Percentiles rank a stretch among this genome's conserved stretches.
Evolutionary conservation across 768 basidiomycete species (phyloP).

Genomic region (Russula emetica): DNA sequence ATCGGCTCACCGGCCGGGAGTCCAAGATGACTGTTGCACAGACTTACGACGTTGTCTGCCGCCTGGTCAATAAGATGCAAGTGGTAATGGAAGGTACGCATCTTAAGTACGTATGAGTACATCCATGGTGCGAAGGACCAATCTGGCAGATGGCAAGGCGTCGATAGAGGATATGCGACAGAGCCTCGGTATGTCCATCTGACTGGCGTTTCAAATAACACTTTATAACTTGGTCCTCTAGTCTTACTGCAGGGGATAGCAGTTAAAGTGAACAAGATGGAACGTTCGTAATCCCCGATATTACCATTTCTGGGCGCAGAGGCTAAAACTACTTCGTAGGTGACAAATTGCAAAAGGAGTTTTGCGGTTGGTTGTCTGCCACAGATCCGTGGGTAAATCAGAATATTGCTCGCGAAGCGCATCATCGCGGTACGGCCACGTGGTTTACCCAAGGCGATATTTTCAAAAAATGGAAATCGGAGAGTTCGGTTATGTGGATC

Average conservation of each 20-base stretch:
- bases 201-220: too few species aligned
- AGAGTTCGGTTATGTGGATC: neutral
- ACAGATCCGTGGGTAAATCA: neutral
- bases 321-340: neutral
- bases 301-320: neutral
- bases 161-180: neutral
- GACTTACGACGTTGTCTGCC: neutral
- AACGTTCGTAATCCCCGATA: neutral
- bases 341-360: too few species aligned
- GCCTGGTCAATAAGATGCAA: neutral
- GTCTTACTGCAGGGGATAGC: too few species aligned
- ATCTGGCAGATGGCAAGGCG: neutral
- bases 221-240: too few species aligned
- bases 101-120: neutral
- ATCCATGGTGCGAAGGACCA: neutral
- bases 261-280: too few species aligned
- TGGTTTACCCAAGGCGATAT: neutral
- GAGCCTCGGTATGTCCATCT: neutral
- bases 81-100: neutral
- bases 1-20: conserved; percentile 3
- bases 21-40: neutral
- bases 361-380: too few species aligned
- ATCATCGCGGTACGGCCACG: neutral
- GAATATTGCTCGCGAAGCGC: neutral
- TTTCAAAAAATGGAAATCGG: neutral